These are phyloP conservation scores for Flaveria brownii DNA, from an alignment of 129 eudicot species.

Conservation along the genomic window DNA sequence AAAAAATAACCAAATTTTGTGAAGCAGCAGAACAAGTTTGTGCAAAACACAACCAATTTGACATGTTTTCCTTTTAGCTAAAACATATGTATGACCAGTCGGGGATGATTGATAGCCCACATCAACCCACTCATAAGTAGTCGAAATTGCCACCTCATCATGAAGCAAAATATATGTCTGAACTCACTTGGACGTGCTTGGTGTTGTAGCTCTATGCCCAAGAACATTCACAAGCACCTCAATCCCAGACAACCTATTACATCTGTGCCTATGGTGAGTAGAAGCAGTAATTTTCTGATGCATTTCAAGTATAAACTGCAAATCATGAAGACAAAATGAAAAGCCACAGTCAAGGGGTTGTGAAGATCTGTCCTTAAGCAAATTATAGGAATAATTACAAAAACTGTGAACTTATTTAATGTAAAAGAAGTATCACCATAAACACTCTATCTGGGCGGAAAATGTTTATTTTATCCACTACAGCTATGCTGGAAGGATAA, in stretches of 20 bases:
- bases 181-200: conserved; percentile 85
- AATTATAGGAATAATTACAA: conserved; percentile 16
- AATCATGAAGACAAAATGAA: conserved; percentile 20
- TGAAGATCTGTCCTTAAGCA: not conserved
- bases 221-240: conserved; percentile 86
- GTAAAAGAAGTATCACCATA: conserved; percentile 46
- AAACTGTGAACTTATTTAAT: not conserved
- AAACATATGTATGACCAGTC: not conserved
- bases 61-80: not conserved
- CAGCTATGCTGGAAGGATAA: conserved; percentile 42
- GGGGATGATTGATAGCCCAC: not conserved
- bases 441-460: conserved; percentile 98
- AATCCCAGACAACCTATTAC: conserved; percentile 77
- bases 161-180: conserved; percentile 12
- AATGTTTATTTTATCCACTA: conserved; percentile 83
- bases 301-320: conserved; percentile 84
- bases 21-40: not conserved
- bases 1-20: not conserved
- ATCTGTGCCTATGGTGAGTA: conserved; percentile 66
- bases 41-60: conserved; percentile 2
- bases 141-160: not conserved
- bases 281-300: conserved; percentile 91
- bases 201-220: conserved; percentile 77
- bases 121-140: conserved; percentile 7
- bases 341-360: conserved; percentile 21